Percentiles rank a stretch among this genome's conserved stretches.
These are phyloP conservation scores for Leishmania turanica DNA, from an alignment of 208 protist species.

Conservation along the genomic window DNA sequence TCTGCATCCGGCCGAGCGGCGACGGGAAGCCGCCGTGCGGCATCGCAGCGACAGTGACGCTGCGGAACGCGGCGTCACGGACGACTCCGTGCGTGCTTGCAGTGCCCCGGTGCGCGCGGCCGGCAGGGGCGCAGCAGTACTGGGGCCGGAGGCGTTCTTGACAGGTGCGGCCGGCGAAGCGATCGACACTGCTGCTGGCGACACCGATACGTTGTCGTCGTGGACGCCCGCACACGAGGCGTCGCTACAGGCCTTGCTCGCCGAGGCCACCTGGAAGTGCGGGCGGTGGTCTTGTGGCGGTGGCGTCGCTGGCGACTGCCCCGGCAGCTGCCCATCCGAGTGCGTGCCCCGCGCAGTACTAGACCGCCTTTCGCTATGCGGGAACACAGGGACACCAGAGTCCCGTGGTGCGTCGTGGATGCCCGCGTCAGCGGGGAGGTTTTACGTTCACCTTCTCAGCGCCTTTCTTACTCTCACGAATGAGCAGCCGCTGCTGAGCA, in stretches of 20 bases:
- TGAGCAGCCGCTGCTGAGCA: conserved; percentile 15
- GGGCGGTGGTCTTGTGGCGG: conserved; percentile 28
- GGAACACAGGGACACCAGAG: not conserved
- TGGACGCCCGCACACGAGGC: conserved; percentile 16
- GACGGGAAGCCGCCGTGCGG: not conserved
- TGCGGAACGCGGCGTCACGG: not conserved
- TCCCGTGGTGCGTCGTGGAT: not conserved
- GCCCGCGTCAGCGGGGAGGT: not conserved
- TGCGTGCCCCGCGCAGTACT: conserved; percentile 9
- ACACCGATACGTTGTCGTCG: not conserved
- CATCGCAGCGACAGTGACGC: not conserved
- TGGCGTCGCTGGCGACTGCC: no score
- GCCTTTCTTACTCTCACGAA: conserved; percentile 29
- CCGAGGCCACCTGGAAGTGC: conserved; percentile 59
- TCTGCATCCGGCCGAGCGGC: conserved; percentile 1
- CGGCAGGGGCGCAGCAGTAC: not conserved
- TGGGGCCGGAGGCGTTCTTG: not conserved
- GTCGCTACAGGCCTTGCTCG: conserved; percentile 36
- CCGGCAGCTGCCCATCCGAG: not conserved
- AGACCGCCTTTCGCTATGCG: not conserved
- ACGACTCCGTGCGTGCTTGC: not conserved
- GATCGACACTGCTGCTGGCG: not conserved
- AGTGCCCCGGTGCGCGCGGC: not conserved
- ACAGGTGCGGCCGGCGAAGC: not conserved
- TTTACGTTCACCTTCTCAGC: conserved; percentile 29